These are phyloP conservation scores for Yamadazyma ubonensis DNA, from an alignment of 805 yeast genomes.

Conservation along the genomic window DNA sequence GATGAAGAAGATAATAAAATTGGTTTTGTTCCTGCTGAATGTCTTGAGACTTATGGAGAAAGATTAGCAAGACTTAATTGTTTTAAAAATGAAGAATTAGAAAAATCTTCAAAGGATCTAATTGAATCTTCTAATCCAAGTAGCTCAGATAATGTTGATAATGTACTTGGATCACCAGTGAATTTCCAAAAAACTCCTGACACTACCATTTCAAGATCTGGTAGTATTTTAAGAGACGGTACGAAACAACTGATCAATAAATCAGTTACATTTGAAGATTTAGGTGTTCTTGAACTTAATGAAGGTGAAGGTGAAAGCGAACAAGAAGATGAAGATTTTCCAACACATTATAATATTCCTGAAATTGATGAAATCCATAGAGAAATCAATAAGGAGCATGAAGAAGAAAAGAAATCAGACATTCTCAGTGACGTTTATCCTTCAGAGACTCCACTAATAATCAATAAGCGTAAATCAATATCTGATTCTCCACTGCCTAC, in stretches of 20 bases:
- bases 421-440: constrained; percentile 42
- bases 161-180: constrained; percentile 16
- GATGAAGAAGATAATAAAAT: constrained; percentile 61
- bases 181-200: constrained; percentile 17
- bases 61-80: constrained; percentile 88
- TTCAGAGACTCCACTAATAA: constrained; percentile 32
- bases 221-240: constrained; percentile 17
- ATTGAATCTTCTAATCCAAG: constrained; percentile 10
- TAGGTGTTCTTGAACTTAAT: constrained; percentile 26
- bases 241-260: constrained; percentile 22
- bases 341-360: constrained; percentile 17
- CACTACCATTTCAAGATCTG: constrained; percentile 16
- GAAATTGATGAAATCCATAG: constrained; percentile 12
- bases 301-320: constrained; percentile 20
- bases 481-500: constrained; percentile 10
- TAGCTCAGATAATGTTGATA: constrained; percentile 14
- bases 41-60: constrained; percentile 87
- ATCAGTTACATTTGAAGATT: constrained; percentile 41
- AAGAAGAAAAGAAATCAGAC: constrained; percentile 40
- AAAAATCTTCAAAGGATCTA: constrained; percentile 26
- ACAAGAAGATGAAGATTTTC: constrained; percentile 15
- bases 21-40: constrained; percentile 97
- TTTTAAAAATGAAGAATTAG: constrained; percentile 81
- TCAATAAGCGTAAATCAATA: constrained; percentile 24
- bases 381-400: constrained; percentile 14